phyloP scores from a whole-genome alignment of 208 protist species.

The Trypanosoma conorhini region DNA sequence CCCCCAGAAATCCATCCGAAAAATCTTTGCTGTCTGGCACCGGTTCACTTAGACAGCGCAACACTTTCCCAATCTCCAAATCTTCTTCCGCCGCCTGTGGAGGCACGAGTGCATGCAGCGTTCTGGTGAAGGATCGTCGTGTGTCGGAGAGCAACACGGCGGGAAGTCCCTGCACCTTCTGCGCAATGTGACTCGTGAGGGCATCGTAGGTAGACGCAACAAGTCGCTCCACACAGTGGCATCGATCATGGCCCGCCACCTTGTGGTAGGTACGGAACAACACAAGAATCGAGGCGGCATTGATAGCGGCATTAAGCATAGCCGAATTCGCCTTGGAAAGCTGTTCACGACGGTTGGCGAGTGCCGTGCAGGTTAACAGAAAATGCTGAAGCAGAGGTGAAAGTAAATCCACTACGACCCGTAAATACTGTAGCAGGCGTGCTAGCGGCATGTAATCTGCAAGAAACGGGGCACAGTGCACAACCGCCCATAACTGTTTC shows the following conservation, averaged over 20 bases:
- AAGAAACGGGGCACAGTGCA: conserved; percentile 73
- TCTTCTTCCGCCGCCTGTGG: conserved; percentile 37
- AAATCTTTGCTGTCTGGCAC: conserved; percentile 84
- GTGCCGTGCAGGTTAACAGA: conserved; percentile 65
- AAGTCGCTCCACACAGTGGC: conserved; percentile 39
- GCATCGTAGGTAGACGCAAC: conserved; percentile 48
- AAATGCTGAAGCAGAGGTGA: conserved; percentile 86
- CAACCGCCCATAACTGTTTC: conserved; percentile 75
- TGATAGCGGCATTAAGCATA: conserved; percentile 79
- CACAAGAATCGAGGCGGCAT: conserved; percentile 55
- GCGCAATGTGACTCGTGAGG: conserved; percentile 42
- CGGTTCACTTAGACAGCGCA: conserved; percentile 44
- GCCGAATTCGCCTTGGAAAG: conserved; percentile 76
- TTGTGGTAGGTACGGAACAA: conserved; percentile 60
- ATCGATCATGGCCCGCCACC: background rate
- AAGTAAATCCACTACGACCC: conserved; percentile 78
- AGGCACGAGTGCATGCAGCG: conserved; percentile 39
- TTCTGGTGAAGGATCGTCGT: conserved; percentile 4
- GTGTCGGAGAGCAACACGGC: conserved; percentile 31
- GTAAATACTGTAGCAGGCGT: conserved; percentile 55
- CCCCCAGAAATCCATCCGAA: conserved; percentile 36
- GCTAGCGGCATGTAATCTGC: conserved; percentile 65
- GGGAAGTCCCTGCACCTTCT: conserved; percentile 52
- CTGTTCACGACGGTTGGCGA: conserved; percentile 55
- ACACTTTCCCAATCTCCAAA: conserved; percentile 46